Conservation (phyloP, 192 early-diverging fungal genomes). For the Gaertneriomyces semiglobifer region DNA sequence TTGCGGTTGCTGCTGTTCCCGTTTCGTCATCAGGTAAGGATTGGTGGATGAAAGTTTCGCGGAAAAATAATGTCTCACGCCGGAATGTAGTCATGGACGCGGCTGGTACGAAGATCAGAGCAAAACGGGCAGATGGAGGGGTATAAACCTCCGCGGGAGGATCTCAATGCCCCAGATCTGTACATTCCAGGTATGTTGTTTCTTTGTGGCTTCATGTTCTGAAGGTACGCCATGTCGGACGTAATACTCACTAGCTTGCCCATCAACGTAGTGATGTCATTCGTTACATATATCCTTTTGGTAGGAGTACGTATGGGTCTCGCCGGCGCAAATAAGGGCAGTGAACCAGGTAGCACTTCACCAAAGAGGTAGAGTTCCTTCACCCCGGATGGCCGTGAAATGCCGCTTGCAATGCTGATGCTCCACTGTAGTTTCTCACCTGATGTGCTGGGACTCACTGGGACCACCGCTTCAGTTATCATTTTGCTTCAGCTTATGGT, state of each 20-base stretch:
- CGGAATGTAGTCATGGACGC: conserved; percentile 64
- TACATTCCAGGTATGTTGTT: conserved; percentile 76
- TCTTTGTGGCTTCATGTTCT: not conserved
- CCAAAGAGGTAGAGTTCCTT: no score
- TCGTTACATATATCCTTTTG: conserved; percentile 87
- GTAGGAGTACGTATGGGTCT: conserved; percentile 66
- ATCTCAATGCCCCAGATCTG: conserved; percentile 92
- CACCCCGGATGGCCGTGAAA: not conserved
- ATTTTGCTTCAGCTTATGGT: conserved; percentile 78
- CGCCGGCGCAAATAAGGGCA: not conserved
- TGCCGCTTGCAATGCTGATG: not conserved
- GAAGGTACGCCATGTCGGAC: not conserved
- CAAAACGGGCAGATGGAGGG: conserved; percentile 56
- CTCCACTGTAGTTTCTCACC: conserved; percentile 69
- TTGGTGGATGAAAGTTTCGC: no score
- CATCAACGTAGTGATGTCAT: conserved; percentile 63
- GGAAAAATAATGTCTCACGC: not conserved
- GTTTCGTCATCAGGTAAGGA: conserved; percentile 65
- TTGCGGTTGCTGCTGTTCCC: conserved; percentile 82
- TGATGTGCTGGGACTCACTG: conserved; percentile 77
- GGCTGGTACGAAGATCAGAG: conserved; percentile 70
- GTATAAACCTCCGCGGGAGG: conserved; percentile 82
- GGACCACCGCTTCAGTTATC: conserved; percentile 77
- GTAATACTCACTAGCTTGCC: conserved; percentile 3
- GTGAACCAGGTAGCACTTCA: no score